Base-by-base conservation (phyloP, 441 rosid genomes). In the Brassica balearica region DNA sequence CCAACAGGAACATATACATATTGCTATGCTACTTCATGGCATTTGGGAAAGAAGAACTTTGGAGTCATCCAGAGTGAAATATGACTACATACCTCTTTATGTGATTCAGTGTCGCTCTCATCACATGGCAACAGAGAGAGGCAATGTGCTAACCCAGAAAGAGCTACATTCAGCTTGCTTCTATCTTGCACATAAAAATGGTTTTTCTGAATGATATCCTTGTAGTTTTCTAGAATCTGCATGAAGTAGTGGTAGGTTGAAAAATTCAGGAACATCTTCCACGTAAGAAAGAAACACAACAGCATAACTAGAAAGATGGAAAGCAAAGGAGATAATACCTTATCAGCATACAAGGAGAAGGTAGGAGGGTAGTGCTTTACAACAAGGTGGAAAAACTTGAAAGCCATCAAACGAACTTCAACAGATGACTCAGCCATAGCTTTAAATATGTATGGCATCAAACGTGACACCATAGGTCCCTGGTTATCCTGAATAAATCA, bases 381-480 rank as follows among this genome's bases (percentile, higher is more conserved):
- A 75, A 89, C 87, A 66, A 88, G 95, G 73, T 89, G 89, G 62
- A 89, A 80, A 81, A 90, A 87, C 63, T 85, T 89, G 89, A 96
- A 94, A 72, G 98, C 98, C 96, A 88, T 92, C 87, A 94, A 80
- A 68, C 97, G 96, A 82, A 94, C 88, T 14, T 96, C 98, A 71
- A 92, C 69, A 14, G 90, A 81, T 77, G 91, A 85, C 83, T 88
- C 79, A 60, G 95, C 87, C 99, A 92, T 94, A 20, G 96, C 95
- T 43, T 73, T 85, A 76, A 94, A 96, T 73, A 94, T 88, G 75
- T 88, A 88, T n/a, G 91, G 82, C 98, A 92, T 90, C 88, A 91
- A 83, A 79, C 85, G 83, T 71, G 94, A 84, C 80, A 92, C 79
- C 25, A 91, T 70, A 58, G 85, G 90, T 55, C 97, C 90, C 80